Base-by-base conservation (phyloP, 148 eudicot genomes). In the Persicaria maculosa region DNA sequence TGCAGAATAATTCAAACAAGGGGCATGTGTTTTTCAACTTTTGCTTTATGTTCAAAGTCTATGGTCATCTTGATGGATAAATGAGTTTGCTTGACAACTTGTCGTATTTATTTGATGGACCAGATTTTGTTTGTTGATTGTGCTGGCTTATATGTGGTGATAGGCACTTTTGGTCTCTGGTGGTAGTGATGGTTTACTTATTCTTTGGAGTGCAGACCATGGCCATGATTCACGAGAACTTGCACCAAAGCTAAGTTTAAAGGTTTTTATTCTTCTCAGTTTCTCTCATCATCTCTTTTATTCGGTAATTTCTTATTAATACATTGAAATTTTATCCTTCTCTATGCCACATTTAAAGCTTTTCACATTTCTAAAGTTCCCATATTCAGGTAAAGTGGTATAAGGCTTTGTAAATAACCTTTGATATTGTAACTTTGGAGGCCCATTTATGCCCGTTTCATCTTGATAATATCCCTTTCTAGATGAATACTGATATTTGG, bases 131-230 rank as follows among this genome's bases (percentile, higher is more conserved):
- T 74, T 62, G 6, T 44, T 12, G 40, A 65, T 36, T 14, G 17
- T 65, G 70, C 70, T 65, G 46, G 9, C 70, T 65, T 65, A n/a
- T 20, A 47, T 62, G 25, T 55, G 50, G 31, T 19, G 71, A n/a
- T 80, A 95, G 98, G 92, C 93, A 22, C 91, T 92, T 81, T 79
- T 95, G 84, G 98, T 95, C 78, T 95, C 98, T 46, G 98, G 98
- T 68, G 98, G 98, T 80, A 90, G 84, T 80, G 98, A 95, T 88
- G 98, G 98, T 61, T 83, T 92, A 78, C 90, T 95, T 59, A 89
- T 95, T 44, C 81, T 92, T 50, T 95, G 98, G 98, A 90, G 89
- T 85, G 93, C 96, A 16, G 97, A 90, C 74, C 89, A 88, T 80
- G 85, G 93, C 50, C 96, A 85, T 75, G 98, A 92, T 90, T 88